Evolutionary conservation across 352 stramenopile species (phyloP).

Genomic region (Peronospora tabacina): DNA sequence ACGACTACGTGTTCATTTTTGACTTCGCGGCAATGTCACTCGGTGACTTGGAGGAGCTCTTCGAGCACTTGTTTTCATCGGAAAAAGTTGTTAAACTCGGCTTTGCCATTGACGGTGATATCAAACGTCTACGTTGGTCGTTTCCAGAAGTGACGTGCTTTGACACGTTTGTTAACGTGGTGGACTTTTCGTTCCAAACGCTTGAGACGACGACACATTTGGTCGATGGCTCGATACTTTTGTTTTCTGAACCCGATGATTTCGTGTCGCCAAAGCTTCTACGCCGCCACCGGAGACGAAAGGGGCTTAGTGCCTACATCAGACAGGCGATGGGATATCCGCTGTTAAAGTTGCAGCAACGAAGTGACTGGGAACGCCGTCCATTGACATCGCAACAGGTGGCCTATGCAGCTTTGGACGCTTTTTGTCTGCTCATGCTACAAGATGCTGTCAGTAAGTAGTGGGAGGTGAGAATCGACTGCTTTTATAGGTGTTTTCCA

Average conservation of each 20-base stretch:
- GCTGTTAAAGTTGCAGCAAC: constrained; percentile 64
- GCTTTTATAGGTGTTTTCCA: no score
- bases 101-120: constrained; percentile 56
- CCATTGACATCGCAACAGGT: constrained; percentile 53
- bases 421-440: constrained; percentile 75
- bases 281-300: constrained; percentile 32
- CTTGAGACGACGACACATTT: constrained; percentile 22
- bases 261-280: constrained; percentile 15
- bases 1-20: constrained; percentile 61
- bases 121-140: constrained; percentile 59
- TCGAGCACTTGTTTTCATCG: constrained; percentile 52
- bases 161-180: constrained; percentile 49
- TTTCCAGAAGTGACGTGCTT: constrained; percentile 65
- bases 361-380: constrained; percentile 65
- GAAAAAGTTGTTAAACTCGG: constrained; percentile 47
- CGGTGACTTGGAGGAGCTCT: constrained; percentile 58
- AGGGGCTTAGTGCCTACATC: constrained; percentile 48
- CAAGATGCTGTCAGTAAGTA: constrained; percentile 16
- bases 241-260: background rate
- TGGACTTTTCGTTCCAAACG: constrained; percentile 52
- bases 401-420: constrained; percentile 65
- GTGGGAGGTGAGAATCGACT: no score
- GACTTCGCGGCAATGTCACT: constrained; percentile 48
- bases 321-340: constrained; percentile 47
- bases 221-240: constrained; percentile 21